Evolutionary conservation across 176 grass and related monocot genomes (phyloP).

Genomic region (Carex littledalei): DNA sequence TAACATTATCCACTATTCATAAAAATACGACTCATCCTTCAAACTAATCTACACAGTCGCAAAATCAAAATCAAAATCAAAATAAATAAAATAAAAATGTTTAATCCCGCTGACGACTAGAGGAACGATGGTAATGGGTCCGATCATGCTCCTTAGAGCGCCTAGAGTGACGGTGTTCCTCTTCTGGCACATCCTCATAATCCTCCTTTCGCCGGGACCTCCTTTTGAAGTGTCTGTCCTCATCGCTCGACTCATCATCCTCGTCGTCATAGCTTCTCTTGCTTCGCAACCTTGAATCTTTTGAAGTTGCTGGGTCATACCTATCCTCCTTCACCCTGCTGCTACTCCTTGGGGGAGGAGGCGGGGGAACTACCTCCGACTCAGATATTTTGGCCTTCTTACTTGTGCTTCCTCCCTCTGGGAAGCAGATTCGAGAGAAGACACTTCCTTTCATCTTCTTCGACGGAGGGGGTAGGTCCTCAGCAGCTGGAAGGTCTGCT

Average conservation of each 20-base stretch:
- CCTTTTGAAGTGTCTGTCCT: constrained; percentile 90
- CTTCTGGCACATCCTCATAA: constrained; percentile 30
- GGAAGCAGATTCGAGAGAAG: constrained; percentile 95
- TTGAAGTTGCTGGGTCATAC: background rate
- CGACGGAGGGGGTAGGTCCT: constrained; percentile 25
- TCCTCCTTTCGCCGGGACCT: constrained; percentile 52
- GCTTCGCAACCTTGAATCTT: constrained; percentile 20
- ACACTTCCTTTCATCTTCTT: constrained; percentile 76
- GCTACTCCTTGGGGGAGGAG: constrained; percentile 34
- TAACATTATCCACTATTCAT: background rate
- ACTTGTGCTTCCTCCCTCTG: constrained; percentile 30
- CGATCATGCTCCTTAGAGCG: constrained; percentile 3
- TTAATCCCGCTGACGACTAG: constrained; percentile 3
- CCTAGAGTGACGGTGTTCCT: constrained; percentile 28
- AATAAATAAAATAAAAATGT: background rate
- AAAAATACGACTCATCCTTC: background rate
- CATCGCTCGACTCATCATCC: constrained; percentile 47
- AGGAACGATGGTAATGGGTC: background rate
- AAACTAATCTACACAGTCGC: background rate
- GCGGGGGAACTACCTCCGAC: constrained; percentile 36
- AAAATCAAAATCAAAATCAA: background rate
- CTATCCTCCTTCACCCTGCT: constrained; percentile 20
- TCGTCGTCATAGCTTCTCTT: constrained; percentile 31
- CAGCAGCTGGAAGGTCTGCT: constrained; percentile 20
- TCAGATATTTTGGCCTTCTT: constrained; percentile 48